Evolutionary conservation across 371 early-diverging fungal species (phyloP), one percentile per base, ranked within the genome.

Genomic region (Haplosporangium sp.): DNA sequence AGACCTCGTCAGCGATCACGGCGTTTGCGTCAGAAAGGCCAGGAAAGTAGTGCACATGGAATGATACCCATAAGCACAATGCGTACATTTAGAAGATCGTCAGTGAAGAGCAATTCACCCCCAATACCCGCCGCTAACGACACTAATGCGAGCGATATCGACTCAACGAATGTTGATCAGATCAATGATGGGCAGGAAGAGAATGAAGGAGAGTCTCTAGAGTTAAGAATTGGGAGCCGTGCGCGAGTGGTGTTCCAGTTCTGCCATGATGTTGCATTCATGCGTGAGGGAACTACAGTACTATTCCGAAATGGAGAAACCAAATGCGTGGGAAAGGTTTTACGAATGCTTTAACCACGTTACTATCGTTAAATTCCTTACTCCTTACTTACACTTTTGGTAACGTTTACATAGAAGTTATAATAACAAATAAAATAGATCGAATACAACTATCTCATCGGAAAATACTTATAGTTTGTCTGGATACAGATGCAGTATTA

Each of bases 271-370:
- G 96, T 96, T 7, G 95, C 94, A 65, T 96, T 93, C 70, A 72
- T 97, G 68, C 85, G 91, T 20, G 69, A 89, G 8, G 96, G 93
- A 0, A 84, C 92, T 0, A 91, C 93, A 8, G 84, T 97, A 63
- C 73, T 94, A 11, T 93, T 94, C 77, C 87, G 93, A 71, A 91
- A 94, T 73, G 95, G 95, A 5, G 85, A 93, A 27, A 94, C 96
- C 8, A 96, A 96, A 83, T 96, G 96, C 35, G 84, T 97, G 4
- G 97, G 97, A n/a, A 94, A 95, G 62, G 92, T 97, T 7, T 47
- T 81, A 11, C 69, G 75, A 6, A 79, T 81, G 82, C 65, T 81
- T 3, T 81, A 55, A 71, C 15, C 4, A 7, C 8, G 44, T 44
- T 27, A 27, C 27, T 27, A 27, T 27, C 27, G 27, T 27, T 27